Percentiles rank a stretch among this genome's conserved stretches.
Conservation (phyloP, 225 moss, liverwort and hornwort species). For the Polytrichum formosum region DNA sequence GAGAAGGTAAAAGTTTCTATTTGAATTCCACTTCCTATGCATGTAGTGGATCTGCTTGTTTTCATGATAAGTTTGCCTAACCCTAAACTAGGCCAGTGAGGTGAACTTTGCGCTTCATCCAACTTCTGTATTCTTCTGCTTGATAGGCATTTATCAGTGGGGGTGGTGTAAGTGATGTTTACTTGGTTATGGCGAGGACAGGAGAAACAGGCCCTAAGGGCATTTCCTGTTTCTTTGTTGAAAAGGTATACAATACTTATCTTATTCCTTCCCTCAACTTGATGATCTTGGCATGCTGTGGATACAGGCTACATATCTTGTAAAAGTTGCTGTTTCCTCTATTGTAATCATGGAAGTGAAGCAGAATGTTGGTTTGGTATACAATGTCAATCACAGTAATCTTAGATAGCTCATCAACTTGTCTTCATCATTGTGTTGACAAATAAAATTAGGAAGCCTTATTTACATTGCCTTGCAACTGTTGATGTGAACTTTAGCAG, state of each 20-base stretch:
- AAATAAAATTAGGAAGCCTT: no score
- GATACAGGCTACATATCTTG: no score
- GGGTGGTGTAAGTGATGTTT: slow-evolving; percentile 81
- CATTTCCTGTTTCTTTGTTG: slow-evolving; percentile 93
- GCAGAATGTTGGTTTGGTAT: no score
- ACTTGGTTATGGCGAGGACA: slow-evolving; percentile 95
- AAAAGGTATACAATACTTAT: slow-evolving; percentile 51
- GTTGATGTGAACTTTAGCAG: no score
- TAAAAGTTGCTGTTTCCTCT: no score
- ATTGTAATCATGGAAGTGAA: no score
- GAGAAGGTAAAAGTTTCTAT: slow-evolving; percentile 66
- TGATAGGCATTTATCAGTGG: slow-evolving; percentile 93
- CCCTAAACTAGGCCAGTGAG: not conserved
- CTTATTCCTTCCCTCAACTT: no score
- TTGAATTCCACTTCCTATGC: slow-evolving; percentile 1
- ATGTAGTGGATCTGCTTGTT: slow-evolving; percentile 1
- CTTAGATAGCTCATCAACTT: no score
- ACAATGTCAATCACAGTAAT: no score
- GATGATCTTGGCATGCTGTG: no score
- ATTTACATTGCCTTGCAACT: no score
- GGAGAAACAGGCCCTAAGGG: slow-evolving; percentile 86
- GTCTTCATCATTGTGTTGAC: no score
- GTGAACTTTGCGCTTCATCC: slow-evolving; percentile 10
- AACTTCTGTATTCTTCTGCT: slow-evolving; percentile 18
- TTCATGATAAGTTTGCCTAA: not conserved